Base-by-base conservation (phyloP, 2,329 filamentous ascomycete species). In the Didymella pomorum region DNA sequence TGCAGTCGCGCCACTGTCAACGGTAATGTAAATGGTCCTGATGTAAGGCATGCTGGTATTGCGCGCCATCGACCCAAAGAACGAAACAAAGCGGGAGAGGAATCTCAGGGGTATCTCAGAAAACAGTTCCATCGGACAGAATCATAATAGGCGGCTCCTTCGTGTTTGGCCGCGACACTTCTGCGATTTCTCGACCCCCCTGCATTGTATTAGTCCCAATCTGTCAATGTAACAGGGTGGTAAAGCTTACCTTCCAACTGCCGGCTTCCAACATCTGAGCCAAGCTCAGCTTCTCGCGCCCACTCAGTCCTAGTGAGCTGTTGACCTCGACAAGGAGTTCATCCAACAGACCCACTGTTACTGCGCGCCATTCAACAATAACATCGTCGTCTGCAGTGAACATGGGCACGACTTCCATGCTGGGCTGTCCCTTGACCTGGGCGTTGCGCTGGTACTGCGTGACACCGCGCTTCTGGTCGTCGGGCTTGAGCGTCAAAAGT, bases 111-210 rank as follows among this genome's bases (percentile, higher is more conserved):
- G 77, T 79, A 79, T 79, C 77, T 78, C 87, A 97, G 76, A 99
- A 98, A 65, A 99, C 92, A 23, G 95, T 98, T 62, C 95, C 95
- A 76, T 99, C 95, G 65, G 92, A 97, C 67, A 96, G 86, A 69
- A 98, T 97, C 80, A 97, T 88, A 73, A 99, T 98, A 4, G 95
- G 95, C 29, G 94, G 92, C 76, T 96, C 92, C 80, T 95, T 97
- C 51, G 95, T 98, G 72, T 97, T 98, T 21, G 95, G 95, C 67
- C 95, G 86, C 68, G 92, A 94, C 64, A 97, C 92, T 80, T 97
- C 94, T 63, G 95, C 95, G 75, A 98, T 90, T 80, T 98, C 95
- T 73, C 95, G 89, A 59, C 95, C 95, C 69, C 94, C 94, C 93
- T 87, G 64, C 42, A 42, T 21, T 20, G 37, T 2, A 23, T 60